phyloP scores from a whole-genome alignment of 192 early-diverging fungal species.

The Entomortierella chlamydospora region DNA sequence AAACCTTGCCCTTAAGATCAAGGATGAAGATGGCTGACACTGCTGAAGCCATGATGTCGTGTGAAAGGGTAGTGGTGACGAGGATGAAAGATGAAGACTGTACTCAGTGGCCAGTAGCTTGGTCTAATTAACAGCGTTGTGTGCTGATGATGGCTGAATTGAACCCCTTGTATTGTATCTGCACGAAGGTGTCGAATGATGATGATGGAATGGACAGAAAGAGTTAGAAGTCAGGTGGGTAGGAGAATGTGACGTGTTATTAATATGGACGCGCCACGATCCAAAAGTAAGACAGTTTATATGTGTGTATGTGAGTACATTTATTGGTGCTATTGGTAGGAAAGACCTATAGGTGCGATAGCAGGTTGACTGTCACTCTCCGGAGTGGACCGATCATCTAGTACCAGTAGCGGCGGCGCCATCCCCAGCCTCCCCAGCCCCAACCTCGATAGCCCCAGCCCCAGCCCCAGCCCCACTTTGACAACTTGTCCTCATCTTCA shows the following conservation, averaged over 20 bases:
- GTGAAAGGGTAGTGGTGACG: background rate
- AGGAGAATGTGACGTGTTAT: background rate
- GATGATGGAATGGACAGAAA: background rate
- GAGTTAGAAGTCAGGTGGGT: background rate
- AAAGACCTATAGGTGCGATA: too few species aligned
- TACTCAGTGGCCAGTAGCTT: too few species aligned
- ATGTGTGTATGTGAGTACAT: too few species aligned
- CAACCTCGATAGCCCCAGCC: constrained; percentile 9
- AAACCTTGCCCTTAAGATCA: constrained; percentile 98
- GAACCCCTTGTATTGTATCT: too few species aligned
- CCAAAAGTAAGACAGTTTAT: too few species aligned
- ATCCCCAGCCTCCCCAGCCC: background rate
- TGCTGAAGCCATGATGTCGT: constrained; percentile 42
- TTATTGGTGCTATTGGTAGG: too few species aligned
- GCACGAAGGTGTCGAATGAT: background rate
- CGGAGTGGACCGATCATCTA: background rate
- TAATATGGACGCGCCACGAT: background rate
- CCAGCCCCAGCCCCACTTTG: constrained; percentile 10
- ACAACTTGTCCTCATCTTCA: constrained; percentile 2
- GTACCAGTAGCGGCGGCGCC: background rate
- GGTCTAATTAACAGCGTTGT: too few species aligned
- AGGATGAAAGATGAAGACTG: background rate
- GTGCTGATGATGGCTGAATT: too few species aligned
- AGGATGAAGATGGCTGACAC: constrained; percentile 88
- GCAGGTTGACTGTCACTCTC: background rate